Base-by-base conservation (phyloP, 768 basidiomycete species). In the Lactarius psammicola region DNA sequence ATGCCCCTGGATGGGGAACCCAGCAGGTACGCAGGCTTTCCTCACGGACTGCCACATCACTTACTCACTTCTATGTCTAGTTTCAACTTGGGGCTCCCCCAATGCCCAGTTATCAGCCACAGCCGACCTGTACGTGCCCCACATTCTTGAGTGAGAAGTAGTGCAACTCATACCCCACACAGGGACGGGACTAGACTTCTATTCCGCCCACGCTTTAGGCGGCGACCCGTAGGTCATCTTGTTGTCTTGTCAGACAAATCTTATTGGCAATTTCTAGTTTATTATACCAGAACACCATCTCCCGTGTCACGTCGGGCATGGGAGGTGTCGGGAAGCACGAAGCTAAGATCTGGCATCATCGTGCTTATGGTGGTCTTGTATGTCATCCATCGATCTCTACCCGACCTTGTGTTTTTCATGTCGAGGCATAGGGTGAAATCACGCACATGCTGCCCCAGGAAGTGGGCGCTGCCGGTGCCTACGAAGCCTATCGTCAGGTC, bases 391-490 rank as follows among this genome's bases (percentile, higher is more conserved):
- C 62, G 61, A 56, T 40, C 51, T 15, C 18, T 10, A 30, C 17
- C n/a, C 49, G 49, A 56, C 59, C 49, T 38, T 44, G 23, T 10
- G 44, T 49, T 26, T 46, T 28, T 60, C 31, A 62, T 54, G 58
- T 61, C 54, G 13, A 18, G 34, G 57, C 30, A 15, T 67, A 88
- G 86, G 80, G 82, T 44, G 83, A 84, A 63, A 74, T 87, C 20
- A 75, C 74, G 59, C 74, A 76, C 51, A 78, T 90, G 76, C 74
- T 78, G 7, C 86, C 89, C 0, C 71, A 75, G 20, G 87, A 90
- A 64, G 81, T 92, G 20, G 90, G 90, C 0, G 83, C 87, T 69
- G 90, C 90, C 4, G 89, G 89, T 11, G 89, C 87, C 3, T 91
- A 89, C 72, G 89, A 91, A 74, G 88, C 89, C 0, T 86, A 87